Evolutionary conservation across 768 basidiomycete genomes (phyloP).

Genomic region (Galerina sulciceps): DNA sequence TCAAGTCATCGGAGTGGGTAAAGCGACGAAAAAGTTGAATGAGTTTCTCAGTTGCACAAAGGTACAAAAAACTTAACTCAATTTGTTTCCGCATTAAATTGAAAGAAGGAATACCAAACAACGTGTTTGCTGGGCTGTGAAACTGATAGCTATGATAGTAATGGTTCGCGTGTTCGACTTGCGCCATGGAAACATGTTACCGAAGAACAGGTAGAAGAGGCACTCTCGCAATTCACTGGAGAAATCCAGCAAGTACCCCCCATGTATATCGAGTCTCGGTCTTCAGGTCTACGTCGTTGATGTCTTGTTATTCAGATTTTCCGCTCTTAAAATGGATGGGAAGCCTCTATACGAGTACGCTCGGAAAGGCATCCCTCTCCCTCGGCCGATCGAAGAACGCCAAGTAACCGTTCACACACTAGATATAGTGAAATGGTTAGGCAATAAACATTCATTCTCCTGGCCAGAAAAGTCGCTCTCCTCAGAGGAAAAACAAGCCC

Average conservation of each 20-base stretch:
- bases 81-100: neutral
- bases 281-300: neutral
- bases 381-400: constrained; percentile 91
- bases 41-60: constrained; percentile 90
- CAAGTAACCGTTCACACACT: constrained; percentile 82
- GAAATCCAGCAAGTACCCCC: constrained; percentile 92
- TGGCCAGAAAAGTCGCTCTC: constrained; percentile 79
- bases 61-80: constrained; percentile 46
- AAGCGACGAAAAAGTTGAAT: constrained; percentile 85
- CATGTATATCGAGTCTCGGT: constrained; percentile 57
- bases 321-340: constrained; percentile 98
- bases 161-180: constrained; percentile 79
- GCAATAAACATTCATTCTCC: constrained; percentile 70
- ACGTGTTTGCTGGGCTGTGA: constrained; percentile 92
- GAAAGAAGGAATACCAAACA: constrained; percentile 83
- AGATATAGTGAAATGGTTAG: constrained; percentile 80
- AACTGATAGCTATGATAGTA: constrained; percentile 93
- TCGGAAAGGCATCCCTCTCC: constrained; percentile 85
- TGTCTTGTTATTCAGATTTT: constrained; percentile 64
- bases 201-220: constrained; percentile 68
- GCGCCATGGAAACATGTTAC: constrained; percentile 89
- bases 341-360: constrained; percentile 96
- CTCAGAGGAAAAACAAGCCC: constrained; percentile 67
- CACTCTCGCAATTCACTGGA: constrained; percentile 77
- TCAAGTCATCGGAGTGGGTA: constrained; percentile 86